phyloP scores from a whole-genome alignment of 306 rosid genomes.

The Dryas alaskensis region DNA sequence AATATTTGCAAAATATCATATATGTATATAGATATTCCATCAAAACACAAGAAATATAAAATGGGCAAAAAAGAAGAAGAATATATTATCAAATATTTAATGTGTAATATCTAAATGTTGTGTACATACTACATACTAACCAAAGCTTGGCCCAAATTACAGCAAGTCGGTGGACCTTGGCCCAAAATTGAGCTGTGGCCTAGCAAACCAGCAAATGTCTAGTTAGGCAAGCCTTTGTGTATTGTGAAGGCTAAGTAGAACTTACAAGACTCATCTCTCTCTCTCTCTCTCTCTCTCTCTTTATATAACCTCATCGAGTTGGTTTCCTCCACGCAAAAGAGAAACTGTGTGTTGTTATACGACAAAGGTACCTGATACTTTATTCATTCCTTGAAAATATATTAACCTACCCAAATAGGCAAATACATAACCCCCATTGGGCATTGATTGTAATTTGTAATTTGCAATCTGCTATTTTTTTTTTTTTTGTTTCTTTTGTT shows the following conservation, averaged over 20 bases:
- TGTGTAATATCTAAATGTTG: background rate
- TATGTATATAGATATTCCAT: no score
- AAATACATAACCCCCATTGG: background rate
- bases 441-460: background rate
- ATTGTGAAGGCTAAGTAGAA: background rate
- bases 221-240: background rate
- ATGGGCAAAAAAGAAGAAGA: no score
- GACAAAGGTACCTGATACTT: slow-evolving; percentile 36
- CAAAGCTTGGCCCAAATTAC: background rate
- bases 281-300: background rate
- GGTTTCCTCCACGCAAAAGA: slow-evolving; percentile 62
- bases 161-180: background rate
- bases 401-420: slow-evolving; percentile 6
- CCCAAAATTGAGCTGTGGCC: background rate
- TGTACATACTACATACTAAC: background rate
- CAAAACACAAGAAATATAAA: no score
- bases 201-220: background rate
- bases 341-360: slow-evolving; percentile 30
- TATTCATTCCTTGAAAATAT: slow-evolving; percentile 22
- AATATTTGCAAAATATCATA: no score
- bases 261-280: slow-evolving; percentile 4
- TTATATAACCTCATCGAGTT: slow-evolving; percentile 27
- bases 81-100: no score
- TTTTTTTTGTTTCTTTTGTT: background rate
- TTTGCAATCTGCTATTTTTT: slow-evolving; percentile 18